These are phyloP conservation scores for Volvox reticuliferus DNA, from an alignment of 139 green algal species.

Conservation along the genomic window DNA sequence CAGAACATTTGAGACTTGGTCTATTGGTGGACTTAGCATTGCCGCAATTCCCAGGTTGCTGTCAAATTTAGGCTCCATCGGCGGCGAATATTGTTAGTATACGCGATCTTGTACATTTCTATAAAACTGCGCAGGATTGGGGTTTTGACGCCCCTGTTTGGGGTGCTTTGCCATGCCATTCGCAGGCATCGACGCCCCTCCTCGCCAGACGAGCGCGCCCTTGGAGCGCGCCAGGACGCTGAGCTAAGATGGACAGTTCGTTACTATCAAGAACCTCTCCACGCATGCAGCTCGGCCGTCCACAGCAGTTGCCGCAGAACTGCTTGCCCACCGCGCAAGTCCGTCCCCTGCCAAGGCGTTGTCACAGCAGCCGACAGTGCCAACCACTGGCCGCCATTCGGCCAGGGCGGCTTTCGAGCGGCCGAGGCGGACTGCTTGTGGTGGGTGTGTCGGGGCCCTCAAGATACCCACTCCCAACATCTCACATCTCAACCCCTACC, in stretches of 20 bases:
- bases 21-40: not conserved
- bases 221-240: constrained; percentile 27
- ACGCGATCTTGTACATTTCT: no score
- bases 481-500: no score
- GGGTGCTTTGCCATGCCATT: not conserved
- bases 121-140: no score
- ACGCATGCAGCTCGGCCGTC: constrained; percentile 45
- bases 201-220: constrained; percentile 16
- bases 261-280: constrained; percentile 34
- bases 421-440: constrained; percentile 15
- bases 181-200: constrained; percentile 34
- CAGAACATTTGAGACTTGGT: not conserved
- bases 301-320: constrained; percentile 3
- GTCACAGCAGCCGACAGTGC: constrained; percentile 9
- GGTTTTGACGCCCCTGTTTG: no score
- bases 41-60: not conserved
- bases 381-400: not conserved
- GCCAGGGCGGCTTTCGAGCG: not conserved
- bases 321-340: constrained; percentile 18
- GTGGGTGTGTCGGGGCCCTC: not conserved
- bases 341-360: not conserved
- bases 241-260: constrained; percentile 48
- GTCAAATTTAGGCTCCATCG: not conserved
- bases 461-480: not conserved
- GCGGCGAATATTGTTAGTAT: no score